phyloP scores from a whole-genome alignment of 257 asterid species.

The Salvia rosmarinus region DNA sequence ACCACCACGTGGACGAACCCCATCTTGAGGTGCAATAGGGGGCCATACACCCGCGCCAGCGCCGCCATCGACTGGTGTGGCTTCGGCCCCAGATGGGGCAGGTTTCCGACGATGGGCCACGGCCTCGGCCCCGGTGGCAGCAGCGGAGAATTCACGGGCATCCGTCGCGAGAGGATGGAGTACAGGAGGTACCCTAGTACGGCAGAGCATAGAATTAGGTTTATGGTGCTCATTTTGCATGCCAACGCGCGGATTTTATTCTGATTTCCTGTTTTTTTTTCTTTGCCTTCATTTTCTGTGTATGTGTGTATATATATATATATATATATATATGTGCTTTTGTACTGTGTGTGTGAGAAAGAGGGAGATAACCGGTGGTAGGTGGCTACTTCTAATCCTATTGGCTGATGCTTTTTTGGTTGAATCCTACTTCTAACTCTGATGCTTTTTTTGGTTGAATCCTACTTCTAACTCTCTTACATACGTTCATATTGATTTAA shows the following conservation, averaged over 20 bases:
- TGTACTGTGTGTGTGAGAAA: no score
- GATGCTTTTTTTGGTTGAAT: no score
- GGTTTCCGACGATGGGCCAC: conserved; percentile 90
- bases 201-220: conserved; percentile 22
- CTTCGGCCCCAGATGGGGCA: conserved; percentile 67
- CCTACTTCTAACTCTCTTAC: no score
- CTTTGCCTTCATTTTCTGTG: no score
- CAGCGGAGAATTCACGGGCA: not conserved
- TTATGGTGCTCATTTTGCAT: conserved; percentile 14
- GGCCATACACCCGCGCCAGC: conserved; percentile 71
- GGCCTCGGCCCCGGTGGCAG: conserved; percentile 95
- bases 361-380: no score
- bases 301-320: no score
- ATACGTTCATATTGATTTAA: no score
- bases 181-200: conserved; percentile 30
- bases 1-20: conserved; percentile 83
- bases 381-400: no score
- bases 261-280: not conserved
- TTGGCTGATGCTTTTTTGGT: no score
- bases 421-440: no score
- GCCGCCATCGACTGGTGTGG: conserved; percentile 85
- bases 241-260: not conserved
- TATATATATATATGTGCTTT: no score
- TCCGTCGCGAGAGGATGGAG: conserved; percentile 28
- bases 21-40: conserved; percentile 75